phyloP scores from a whole-genome alignment of 495 filamentous ascomycete species.

The Xylaria cubensis region DNA sequence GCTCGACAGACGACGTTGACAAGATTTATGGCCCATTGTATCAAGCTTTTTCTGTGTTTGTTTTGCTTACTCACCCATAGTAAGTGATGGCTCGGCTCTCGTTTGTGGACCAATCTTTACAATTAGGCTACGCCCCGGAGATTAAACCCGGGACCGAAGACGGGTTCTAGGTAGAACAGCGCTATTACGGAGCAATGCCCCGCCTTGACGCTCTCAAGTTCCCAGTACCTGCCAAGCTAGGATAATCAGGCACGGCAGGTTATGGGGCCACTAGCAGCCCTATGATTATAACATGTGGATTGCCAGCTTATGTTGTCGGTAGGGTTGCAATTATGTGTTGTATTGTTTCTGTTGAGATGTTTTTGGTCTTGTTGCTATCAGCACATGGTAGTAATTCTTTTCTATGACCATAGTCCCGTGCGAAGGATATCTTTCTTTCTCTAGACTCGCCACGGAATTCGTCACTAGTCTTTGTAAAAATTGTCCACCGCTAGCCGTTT shows the following conservation, averaged over 20 bases:
- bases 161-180: not conserved
- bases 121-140: too few species aligned
- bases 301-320: not conserved
- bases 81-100: not conserved
- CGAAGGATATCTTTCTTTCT: too few species aligned
- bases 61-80: not conserved
- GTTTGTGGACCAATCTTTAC: not conserved
- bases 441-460: too few species aligned
- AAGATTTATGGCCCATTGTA: not conserved
- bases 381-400: too few species aligned
- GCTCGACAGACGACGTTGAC: not conserved
- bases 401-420: too few species aligned
- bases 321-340: too few species aligned
- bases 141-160: too few species aligned
- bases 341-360: too few species aligned
- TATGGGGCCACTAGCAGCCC: not conserved
- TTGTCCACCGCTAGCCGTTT: too few species aligned
- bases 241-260: not conserved
- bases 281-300: not conserved
- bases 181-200: not conserved
- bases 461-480: too few species aligned
- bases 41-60: not conserved
- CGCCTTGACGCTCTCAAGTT: not conserved
- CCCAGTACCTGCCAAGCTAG: not conserved
- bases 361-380: too few species aligned